Conservation (phyloP, 2,329 filamentous ascomycete genomes). For the Alternaria rosae region DNA sequence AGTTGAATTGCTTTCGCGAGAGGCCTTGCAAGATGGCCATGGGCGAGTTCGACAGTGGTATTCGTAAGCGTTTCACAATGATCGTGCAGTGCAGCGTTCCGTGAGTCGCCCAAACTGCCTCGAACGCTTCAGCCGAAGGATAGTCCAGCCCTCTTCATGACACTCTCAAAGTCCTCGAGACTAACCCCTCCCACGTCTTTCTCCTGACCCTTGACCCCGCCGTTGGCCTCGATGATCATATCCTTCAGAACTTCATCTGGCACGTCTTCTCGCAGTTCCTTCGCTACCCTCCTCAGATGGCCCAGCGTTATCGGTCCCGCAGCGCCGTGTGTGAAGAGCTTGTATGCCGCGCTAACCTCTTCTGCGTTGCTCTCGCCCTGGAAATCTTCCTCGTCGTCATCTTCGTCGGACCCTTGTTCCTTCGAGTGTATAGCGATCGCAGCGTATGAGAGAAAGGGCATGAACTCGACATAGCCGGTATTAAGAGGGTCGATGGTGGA, state of each 20-base stretch:
- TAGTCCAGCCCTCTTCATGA: conserved; percentile 84
- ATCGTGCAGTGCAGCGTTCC: not conserved
- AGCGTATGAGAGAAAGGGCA: conserved; percentile 84
- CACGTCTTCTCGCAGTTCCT: conserved; percentile 82
- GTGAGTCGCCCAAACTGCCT: not conserved
- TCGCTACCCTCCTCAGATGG: conserved; percentile 80
- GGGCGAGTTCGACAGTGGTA: not conserved
- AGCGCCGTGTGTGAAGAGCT: conserved; percentile 72
- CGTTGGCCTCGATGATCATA: conserved; percentile 96
- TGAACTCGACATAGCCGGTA: conserved; percentile 79
- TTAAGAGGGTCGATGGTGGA: conserved; percentile 83
- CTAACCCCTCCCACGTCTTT: conserved; percentile 71
- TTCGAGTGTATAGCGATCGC: conserved; percentile 77
- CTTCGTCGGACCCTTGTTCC: conserved; percentile 44
- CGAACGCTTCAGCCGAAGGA: conserved; percentile 67
- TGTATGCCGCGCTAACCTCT: conserved; percentile 84
- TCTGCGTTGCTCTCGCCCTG: conserved; percentile 53
- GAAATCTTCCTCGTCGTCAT: conserved; percentile 52
- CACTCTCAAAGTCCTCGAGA: conserved; percentile 81
- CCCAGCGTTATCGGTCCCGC: conserved; percentile 76
- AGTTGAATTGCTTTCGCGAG: not conserved
- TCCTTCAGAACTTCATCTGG: conserved; percentile 84
- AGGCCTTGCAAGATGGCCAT: not conserved
- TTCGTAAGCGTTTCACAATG: not conserved
- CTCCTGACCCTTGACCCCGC: conserved; percentile 66